Evolutionary conservation across 768 basidiomycete species (phyloP), one percentile per base, ranked within the genome.

Genomic region (Mrakia hoshinonis): DNA sequence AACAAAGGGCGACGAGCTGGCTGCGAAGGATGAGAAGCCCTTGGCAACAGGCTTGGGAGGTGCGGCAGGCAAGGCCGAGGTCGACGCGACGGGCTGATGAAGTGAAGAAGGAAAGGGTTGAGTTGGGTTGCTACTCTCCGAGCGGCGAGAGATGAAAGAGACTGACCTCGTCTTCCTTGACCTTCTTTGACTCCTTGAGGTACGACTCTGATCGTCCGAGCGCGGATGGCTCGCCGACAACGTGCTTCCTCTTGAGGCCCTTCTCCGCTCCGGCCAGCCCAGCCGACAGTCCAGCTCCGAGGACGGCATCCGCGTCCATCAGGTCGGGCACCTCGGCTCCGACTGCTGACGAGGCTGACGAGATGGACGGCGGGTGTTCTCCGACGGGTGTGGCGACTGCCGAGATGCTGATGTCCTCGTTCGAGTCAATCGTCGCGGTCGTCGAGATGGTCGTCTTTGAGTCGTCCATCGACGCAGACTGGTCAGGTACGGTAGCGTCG

Each of bases 91-190:
- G 34, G 58, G 58, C 58, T 61, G 67, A 0, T 3, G 10, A n/a
- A 15, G 58, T 22, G 7, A 29, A 20, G 36, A 61, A 31, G 36
- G 34, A 22, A 39, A 61, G 20, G 58, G 34, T 10, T 61, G 18
- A 61, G 58, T 20, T 22, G 31, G 36, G 58, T 36, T n/a, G n/a
- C n/a, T n/a, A n/a, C n/a, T n/a, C n/a, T n/a, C n/a, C n/a, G n/a
- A n/a, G n/a, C n/a, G n/a, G n/a, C n/a, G n/a, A n/a, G n/a, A n/a
- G n/a, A n/a, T n/a, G n/a, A n/a, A n/a, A n/a, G 9, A 6, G 22
- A 67, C 70, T 18, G 9, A 67, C 70, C 58, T 72, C 70, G 26
- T 38, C 69, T 55, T 72, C 70, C 48, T 64, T 66, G 43, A 66
- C 70, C 65, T 72, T 72, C 70, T 72, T 72, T 34, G 38, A 18